Evolutionary conservation across 805 yeast species (phyloP).

Genomic region (Saturnispora sanitii): DNA sequence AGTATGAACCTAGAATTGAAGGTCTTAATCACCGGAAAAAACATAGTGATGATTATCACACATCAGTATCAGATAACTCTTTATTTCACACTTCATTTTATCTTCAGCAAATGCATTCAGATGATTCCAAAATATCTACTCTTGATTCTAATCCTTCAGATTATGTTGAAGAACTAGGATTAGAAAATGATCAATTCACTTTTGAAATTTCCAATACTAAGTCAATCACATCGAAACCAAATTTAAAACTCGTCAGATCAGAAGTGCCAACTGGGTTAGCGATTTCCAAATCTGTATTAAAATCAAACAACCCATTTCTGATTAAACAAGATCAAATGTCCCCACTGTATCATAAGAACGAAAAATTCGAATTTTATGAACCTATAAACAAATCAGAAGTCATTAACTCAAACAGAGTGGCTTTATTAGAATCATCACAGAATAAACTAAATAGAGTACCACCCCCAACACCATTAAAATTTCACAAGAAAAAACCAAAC

Average conservation of each 20-base stretch:
- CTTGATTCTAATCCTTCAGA: background rate
- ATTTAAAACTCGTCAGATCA: background rate
- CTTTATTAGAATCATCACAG: background rate
- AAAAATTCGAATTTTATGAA: background rate
- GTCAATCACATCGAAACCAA: background rate
- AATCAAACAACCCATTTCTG: background rate
- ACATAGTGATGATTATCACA: background rate
- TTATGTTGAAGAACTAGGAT: background rate
- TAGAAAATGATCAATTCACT: background rate
- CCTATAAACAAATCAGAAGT: background rate
- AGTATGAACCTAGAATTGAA: no score
- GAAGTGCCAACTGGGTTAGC: background rate
- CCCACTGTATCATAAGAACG: background rate
- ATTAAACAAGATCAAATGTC: background rate
- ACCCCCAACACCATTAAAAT: background rate
- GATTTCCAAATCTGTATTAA: background rate
- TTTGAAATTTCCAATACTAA: background rate
- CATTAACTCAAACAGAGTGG: background rate
- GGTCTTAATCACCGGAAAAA: no score
- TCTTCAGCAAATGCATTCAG: conserved; percentile 1
- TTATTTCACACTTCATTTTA: conserved; percentile 3
- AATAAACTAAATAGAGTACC: background rate
- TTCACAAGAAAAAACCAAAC: background rate
- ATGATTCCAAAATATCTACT: background rate
- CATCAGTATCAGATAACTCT: background rate